These are phyloP conservation scores for Hericium erinaceus DNA, from an alignment of 768 basidiomycete genomes.

Conservation along the genomic window DNA sequence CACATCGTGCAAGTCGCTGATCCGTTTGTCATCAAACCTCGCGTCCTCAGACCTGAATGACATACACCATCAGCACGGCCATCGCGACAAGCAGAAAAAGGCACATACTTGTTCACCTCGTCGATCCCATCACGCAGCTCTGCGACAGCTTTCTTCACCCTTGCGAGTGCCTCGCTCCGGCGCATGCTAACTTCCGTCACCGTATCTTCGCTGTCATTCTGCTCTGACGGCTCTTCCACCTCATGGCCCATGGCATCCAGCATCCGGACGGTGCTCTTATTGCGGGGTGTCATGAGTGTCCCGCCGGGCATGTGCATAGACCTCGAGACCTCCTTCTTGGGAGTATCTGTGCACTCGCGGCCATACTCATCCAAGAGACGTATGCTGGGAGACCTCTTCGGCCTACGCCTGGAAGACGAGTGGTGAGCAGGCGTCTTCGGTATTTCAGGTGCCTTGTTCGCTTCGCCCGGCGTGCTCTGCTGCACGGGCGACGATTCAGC, in stretches of 20 bases:
- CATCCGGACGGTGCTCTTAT: constrained; percentile 41
- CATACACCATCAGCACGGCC: constrained; percentile 4
- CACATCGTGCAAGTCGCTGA: constrained; percentile 41
- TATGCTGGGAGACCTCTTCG: constrained; percentile 42
- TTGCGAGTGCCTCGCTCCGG: constrained; percentile 44
- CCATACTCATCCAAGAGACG: constrained; percentile 71
- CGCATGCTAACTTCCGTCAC: constrained; percentile 20
- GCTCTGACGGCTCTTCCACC: constrained; percentile 28
- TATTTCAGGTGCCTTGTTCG: not conserved
- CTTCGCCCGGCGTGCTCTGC: not conserved
- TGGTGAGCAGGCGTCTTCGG: constrained; percentile 17
- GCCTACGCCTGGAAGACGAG: constrained; percentile 17
- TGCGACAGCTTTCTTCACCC: constrained; percentile 48
- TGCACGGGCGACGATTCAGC: constrained; percentile 4
- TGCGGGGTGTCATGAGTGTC: constrained; percentile 20
- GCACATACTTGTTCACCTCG: constrained; percentile 48
- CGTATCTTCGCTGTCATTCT: constrained; percentile 15
- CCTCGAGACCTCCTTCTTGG: constrained; percentile 15
- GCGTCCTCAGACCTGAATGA: constrained; percentile 29
- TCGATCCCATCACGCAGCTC: constrained; percentile 47
- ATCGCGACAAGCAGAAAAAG: constrained; percentile 2
- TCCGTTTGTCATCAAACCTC: constrained; percentile 32
- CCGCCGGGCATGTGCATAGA: constrained; percentile 8
- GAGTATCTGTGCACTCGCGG: constrained; percentile 7
- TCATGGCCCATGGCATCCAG: constrained; percentile 66